phyloP scores from a whole-genome alignment of 345 rosid species.

The Microthlaspi erraticum region DNA sequence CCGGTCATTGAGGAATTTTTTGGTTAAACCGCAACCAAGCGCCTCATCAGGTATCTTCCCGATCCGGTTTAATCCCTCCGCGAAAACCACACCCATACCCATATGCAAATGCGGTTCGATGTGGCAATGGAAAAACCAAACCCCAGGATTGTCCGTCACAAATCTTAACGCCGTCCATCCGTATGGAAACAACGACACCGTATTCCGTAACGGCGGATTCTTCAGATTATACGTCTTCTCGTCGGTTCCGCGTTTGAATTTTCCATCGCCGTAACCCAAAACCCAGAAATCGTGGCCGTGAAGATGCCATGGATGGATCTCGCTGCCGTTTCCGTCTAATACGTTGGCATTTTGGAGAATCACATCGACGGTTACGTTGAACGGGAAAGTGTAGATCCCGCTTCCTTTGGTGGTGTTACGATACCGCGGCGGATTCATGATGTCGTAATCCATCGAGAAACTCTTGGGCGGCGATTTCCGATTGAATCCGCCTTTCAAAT shows the following conservation, averaged over 20 bases:
- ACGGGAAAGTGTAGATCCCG: conserved; percentile 57
- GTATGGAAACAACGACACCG: conserved; percentile 66
- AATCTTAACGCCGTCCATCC: conserved; percentile 95
- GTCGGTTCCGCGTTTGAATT: conserved; percentile 38
- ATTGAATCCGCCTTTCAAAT: conserved; percentile 50
- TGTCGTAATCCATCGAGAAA: conserved; percentile 51
- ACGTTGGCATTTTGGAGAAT: conserved; percentile 76
- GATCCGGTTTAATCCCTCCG: conserved; percentile 58
- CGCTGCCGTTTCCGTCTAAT: conserved; percentile 49
- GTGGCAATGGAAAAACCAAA: conserved; percentile 92
- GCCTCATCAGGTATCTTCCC: conserved; percentile 54
- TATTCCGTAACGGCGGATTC: conserved; percentile 77
- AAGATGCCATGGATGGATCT: conserved; percentile 86
- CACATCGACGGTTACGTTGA: conserved; percentile 67
- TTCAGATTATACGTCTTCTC: conserved; percentile 56
- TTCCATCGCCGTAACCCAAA: conserved; percentile 79
- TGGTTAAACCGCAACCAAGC: conserved; percentile 63
- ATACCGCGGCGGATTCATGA: conserved; percentile 56
- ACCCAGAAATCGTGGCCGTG: conserved; percentile 95
- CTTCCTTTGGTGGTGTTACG: conserved; percentile 55
- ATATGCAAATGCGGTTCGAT: conserved; percentile 90
- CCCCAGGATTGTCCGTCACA: conserved; percentile 85
- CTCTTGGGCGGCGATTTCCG: conserved; percentile 53
- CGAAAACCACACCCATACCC: conserved; percentile 95
- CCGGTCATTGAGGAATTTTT: conserved; percentile 40